phyloP scores from a whole-genome alignment of 177 flowering plant species.

The Vitis hybrid region DNA sequence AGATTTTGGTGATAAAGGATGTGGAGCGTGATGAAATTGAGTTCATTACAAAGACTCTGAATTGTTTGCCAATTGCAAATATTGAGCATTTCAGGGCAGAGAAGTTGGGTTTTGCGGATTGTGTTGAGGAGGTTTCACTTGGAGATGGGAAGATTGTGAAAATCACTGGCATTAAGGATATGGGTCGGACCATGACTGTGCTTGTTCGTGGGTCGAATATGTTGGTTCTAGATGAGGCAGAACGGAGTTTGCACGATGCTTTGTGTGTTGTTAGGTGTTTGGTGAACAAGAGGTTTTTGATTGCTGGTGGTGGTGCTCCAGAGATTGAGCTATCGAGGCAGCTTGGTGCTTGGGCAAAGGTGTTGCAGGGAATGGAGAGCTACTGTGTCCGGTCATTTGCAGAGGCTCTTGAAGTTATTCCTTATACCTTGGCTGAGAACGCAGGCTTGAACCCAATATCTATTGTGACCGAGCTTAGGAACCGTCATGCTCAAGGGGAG shows the following conservation, averaged over 20 bases:
- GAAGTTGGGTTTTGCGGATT: conserved; percentile 88
- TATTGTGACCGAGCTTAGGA: conserved; percentile 91
- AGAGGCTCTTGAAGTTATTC: conserved; percentile 92
- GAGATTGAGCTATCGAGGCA: conserved; percentile 96
- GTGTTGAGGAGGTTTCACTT: conserved; percentile 86
- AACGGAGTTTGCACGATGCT: conserved; percentile 95
- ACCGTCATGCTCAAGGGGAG: conserved; percentile 93
- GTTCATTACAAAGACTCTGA: conserved; percentile 91
- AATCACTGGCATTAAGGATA: conserved; percentile 88
- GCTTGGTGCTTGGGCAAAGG: conserved; percentile 94
- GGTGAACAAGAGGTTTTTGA: conserved; percentile 86
- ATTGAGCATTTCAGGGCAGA: conserved; percentile 91
- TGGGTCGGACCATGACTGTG: conserved; percentile 90
- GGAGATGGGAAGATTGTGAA: conserved; percentile 93
- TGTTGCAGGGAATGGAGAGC: conserved; percentile 93
- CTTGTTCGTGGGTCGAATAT: conserved; percentile 95
- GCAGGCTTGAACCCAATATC: conserved; percentile 91
- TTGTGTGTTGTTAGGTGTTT: conserved; percentile 92
- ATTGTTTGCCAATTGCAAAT: conserved; percentile 91
- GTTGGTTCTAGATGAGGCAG: conserved; percentile 95
- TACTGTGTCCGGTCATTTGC: conserved; percentile 83
- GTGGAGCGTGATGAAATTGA: conserved; percentile 98
- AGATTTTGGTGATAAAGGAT: conserved; percentile 91
- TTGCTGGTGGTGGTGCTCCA: conserved; percentile 99
- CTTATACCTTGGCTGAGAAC: conserved; percentile 93